phyloP scores from a whole-genome alignment of 768 basidiomycete genomes.

The Leccinellum rugosiceps region DNA sequence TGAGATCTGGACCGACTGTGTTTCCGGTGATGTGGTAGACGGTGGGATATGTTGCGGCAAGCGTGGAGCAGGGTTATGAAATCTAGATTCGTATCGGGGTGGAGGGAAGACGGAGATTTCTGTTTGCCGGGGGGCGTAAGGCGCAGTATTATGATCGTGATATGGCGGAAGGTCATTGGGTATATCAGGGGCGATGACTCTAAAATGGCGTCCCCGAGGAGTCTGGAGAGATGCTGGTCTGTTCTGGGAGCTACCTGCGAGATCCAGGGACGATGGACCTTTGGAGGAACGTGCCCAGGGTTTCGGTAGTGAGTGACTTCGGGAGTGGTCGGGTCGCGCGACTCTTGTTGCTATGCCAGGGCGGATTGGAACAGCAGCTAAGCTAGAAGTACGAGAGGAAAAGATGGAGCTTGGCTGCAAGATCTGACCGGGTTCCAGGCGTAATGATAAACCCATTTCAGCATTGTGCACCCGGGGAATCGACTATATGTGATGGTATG shows the following conservation, averaged over 20 bases:
- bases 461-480: neutral
- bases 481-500: slow-evolving; percentile 12
- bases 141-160: slow-evolving; percentile 7
- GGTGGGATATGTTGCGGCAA: slow-evolving; percentile 6
- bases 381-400: neutral
- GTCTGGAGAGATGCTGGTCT: slow-evolving; percentile 4
- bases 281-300: neutral
- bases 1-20: slow-evolving; percentile 1
- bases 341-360: neutral
- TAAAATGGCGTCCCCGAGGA: slow-evolving; percentile 15
- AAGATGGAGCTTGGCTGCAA: slow-evolving; percentile 38
- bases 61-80: slow-evolving; percentile 6
- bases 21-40: slow-evolving; percentile 1
- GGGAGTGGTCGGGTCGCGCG: slow-evolving; percentile 8
- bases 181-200: slow-evolving; percentile 8
- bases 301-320: slow-evolving; percentile 14
- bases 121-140: slow-evolving; percentile 13
- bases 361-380: slow-evolving; percentile 1
- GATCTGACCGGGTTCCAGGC: slow-evolving; percentile 55
- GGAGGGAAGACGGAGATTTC: slow-evolving; percentile 21
- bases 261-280: neutral
- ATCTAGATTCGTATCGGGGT: slow-evolving; percentile 17
- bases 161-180: slow-evolving; percentile 5
- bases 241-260: neutral
- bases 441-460: slow-evolving; percentile 42